Percentiles rank a stretch among this genome's conserved stretches.
These are phyloP conservation scores for Conticribra guillardii DNA, from an alignment of 108 stramenopile genomes.

Conservation along the genomic window DNA sequence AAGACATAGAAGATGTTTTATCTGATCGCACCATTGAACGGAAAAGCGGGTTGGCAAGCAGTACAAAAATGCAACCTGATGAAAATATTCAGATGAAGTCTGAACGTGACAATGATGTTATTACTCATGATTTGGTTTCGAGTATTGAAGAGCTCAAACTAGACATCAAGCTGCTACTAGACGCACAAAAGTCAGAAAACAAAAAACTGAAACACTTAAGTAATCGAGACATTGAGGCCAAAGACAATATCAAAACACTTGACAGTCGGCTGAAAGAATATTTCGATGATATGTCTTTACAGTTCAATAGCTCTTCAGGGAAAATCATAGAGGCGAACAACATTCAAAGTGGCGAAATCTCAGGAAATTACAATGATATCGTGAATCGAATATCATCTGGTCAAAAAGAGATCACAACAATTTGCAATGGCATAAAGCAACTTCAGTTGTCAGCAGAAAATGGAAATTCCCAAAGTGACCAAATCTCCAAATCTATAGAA, in stretches of 20 bases:
- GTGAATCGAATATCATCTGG: constrained; percentile 12
- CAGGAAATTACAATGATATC: constrained; percentile 1
- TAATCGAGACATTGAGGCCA: no score
- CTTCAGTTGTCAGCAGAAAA: constrained; percentile 3
- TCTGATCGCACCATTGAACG: no score
- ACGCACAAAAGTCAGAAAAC: neutral
- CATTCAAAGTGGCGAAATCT: neutral
- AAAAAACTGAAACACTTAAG: no score
- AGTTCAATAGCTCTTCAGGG: neutral
- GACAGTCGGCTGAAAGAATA: neutral
- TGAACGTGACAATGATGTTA: neutral
- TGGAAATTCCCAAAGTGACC: neutral
- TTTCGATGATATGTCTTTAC: neutral
- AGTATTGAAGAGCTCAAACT: neutral
- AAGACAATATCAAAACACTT: no score
- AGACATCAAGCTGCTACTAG: neutral
- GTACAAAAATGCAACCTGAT: no score
- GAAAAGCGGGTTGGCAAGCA: no score
- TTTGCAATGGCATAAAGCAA: constrained; percentile 26
- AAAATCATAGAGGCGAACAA: neutral
- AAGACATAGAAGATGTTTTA: no score
- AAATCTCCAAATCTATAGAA: constrained; percentile 23
- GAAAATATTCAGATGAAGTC: no score
- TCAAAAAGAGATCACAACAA: constrained; percentile 10
- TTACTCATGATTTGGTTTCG: neutral